Base-by-base conservation (phyloP, 192 early-diverging fungal species). In the Coemansia sp. region DNA sequence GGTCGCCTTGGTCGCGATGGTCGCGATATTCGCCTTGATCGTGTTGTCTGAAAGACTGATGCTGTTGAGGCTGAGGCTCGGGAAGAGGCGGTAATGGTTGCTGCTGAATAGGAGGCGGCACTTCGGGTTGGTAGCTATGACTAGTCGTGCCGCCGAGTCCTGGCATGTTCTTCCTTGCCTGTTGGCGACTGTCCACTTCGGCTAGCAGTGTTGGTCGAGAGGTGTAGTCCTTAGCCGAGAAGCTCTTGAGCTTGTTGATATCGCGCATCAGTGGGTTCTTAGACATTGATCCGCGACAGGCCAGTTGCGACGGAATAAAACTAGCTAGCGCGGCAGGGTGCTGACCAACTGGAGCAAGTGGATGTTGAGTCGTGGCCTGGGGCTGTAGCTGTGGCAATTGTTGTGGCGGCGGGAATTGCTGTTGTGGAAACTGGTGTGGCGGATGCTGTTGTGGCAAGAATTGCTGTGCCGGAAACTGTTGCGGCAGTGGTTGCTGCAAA, bases 181-280 rank as follows among this genome's bases (percentile, higher is more conserved):
- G 33, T n/a, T 65, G 70, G 36, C 81, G 81, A 27, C 68, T 73
- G 43, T 83, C 81, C 0, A 60, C 81, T 33, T 83, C 81, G 13
- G 81, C 81, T 7, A 83, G 73, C 18, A 83, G 68, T 16, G 81
- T 83, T 31, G 81, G 81, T 38, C 81, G 76, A 6, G 76, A 6
- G 3, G 29, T 70, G 62, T 83, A 83, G 52, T 83, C 81, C 44
- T 65, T 69, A 13, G 76, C 73, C 2, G 81, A 83, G 49, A 83
- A 83, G 67, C 70, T 68, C 55, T 83, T 83, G 43, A 69, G 65
- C 62, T 79, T 78, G 71, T 79, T 83, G 49, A 83, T 50, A 29
- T 83, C 81, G 62, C 81, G 76, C 81, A 83, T 83, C 34, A 83
- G 73, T 20, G 81, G 81, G 38, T 83, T 83, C 34, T 75, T 73